Evolutionary conservation across 768 basidiomycete genomes (phyloP), one percentile per base, ranked within the genome.

Genomic region (Cubamyces sp.): DNA sequence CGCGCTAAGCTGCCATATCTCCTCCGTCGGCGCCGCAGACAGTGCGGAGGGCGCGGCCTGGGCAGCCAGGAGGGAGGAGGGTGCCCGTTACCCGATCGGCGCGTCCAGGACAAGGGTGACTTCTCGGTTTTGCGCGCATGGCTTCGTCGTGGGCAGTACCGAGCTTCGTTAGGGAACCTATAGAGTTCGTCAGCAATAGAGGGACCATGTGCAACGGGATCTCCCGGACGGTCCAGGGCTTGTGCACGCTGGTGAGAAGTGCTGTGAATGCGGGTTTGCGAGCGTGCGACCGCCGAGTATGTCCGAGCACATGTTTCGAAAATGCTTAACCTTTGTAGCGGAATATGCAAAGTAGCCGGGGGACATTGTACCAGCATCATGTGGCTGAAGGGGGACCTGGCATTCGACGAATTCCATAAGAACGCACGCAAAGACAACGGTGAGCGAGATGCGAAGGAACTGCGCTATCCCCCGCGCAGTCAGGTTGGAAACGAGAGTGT

Each of bases 91-190:
- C 18, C 25, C 8, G 41, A 45, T 37, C 57, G 14, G 26, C 28
- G 49, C 28, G 16, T 49, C 57, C 57, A 40, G 39, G 57, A 34
- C 21, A 52, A 59, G 57, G 57, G 57, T 59, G 49, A 43, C 57
- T 59, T 59, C 57, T 51, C 26, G 21, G 25, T 26, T 42, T 41
- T 59, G 45, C 49, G 45, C 23, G 48, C 52, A 42, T 21, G 49
- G 19, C 16, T 59, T 59, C 57, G 43, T 49, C 48, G 57, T 51
- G 57, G 49, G 57, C 41, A 47, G 41, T 43, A 18, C 21, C 18
- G 12, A 9, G 41, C 50, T 51, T 43, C 49, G 11, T 51, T 19
- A 12, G 42, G 57, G 28, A 19, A 8, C n/a, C 41, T 26, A 50
- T 48, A 51, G 40, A 51, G 14, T 45, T 28, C 49, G 57, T 52